Evolutionary conservation across 2,329 filamentous ascomycete genomes (phyloP).

Genomic region (Coccinonectria pachysandricola): DNA sequence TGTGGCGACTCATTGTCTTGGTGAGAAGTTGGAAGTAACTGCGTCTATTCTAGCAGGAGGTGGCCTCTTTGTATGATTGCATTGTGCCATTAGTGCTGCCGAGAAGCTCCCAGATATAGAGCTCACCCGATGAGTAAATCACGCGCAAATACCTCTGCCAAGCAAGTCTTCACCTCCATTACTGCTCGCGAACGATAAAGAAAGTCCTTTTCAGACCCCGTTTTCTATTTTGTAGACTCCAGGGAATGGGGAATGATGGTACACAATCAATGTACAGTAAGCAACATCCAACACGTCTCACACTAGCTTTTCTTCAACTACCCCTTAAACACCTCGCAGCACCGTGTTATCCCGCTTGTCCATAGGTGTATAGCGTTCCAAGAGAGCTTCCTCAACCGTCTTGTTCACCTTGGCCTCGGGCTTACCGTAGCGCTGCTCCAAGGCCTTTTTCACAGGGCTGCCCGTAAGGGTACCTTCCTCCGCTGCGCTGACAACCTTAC

Average conservation of each 20-base stretch:
- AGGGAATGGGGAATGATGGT: constrained; percentile 21
- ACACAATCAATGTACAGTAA: constrained; percentile 20
- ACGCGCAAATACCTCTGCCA: no score
- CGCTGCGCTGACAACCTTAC: constrained; percentile 29
- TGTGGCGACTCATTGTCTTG: no score
- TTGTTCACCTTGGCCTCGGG: constrained; percentile 30
- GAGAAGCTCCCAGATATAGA: no score
- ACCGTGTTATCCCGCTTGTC: constrained; percentile 34
- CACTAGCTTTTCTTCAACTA: constrained; percentile 5
- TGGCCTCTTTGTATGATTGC: no score
- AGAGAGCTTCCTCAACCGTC: constrained; percentile 42
- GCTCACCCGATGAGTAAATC: no score
- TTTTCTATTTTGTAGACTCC: constrained; percentile 16
- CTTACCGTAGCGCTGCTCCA: constrained; percentile 41
- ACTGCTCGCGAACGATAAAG: no score
- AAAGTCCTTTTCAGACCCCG: constrained; percentile 11
- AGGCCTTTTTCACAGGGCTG: constrained; percentile 37
- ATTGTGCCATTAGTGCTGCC: no score
- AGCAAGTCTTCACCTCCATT: no score
- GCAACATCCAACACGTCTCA: constrained; percentile 7
- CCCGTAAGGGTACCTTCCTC: constrained; percentile 23
- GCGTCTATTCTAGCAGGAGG: no score
- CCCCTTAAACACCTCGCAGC: constrained; percentile 29
- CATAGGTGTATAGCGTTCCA: constrained; percentile 43
- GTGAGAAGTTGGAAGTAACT: no score